Base-by-base conservation (phyloP, 148 eudicot species). In the Chenopodium berlandieri region DNA sequence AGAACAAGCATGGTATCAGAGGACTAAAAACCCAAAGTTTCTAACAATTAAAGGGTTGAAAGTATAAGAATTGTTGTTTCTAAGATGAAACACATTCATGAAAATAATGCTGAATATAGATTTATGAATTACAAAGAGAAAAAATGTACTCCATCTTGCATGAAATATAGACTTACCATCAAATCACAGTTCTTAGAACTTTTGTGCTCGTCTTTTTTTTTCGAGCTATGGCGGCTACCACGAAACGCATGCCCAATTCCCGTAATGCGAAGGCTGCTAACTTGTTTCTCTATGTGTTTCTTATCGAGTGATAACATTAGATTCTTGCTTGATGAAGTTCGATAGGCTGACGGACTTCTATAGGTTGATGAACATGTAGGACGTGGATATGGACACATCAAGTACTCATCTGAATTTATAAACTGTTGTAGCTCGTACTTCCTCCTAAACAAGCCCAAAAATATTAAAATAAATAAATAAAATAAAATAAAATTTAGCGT, bases 401-500 rank as follows among this genome's bases (percentile, higher is more conserved):
- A 7, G 34, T 37, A 73, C 58, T 78, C 86, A 72, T 93, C 97
- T 22, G 73, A 7, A 75, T 85, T 78, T 60, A 81, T 32, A 87
- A 94, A 96, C 73, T 96, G 92, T 27, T 90, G 94, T 83, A 88
- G 81, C 87, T 89, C 98, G 79, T 96, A 96, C 82, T 96, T 96
- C 87, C 92, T 90, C 98, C 99, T 96, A 92, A 80, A 50, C 47
- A 87, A 5, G 52, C 62, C 75, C 64, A 54, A 52, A 68, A 69
- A 30, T 6, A 40, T 2, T 34, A 3, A 37, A 37, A 40, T 5
- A 40, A 40, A 5, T 0, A 40, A 40, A 34, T 34, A 34, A 34
- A 34, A 34, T 34, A 11, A 58, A 77, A 23, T 27, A 71, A 6
- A 46, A 73, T 76, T 76, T 50, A 60, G 79, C 44, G 46, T 66